A percentile compares a stretch with the other conserved stretches of the same genome.
Conservation (phyloP, 352 stramenopile species). For the Bremia lactucae region DNA sequence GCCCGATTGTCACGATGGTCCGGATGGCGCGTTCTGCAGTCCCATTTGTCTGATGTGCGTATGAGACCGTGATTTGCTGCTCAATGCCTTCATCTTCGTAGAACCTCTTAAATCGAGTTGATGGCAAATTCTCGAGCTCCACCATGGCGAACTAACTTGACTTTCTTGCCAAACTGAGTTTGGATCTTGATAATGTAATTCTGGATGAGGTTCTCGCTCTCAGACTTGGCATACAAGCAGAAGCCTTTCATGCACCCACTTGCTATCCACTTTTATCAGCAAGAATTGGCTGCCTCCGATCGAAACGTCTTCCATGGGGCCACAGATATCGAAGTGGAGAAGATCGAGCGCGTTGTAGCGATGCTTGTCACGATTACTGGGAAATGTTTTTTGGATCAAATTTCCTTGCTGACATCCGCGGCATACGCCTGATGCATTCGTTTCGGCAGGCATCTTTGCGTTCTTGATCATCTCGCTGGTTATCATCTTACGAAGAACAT, state of each 20-base stretch:
- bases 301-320: neutral
- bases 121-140: no score
- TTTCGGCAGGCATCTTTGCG: neutral
- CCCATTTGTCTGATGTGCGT: no score
- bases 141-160: no score
- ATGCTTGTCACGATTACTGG: neutral
- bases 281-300: neutral
- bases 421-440: neutral
- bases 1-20: no score
- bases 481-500: no score
- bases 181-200: neutral
- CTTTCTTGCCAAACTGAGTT: no score
- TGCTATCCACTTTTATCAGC: neutral
- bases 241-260: neutral
- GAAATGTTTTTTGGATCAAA: neutral
- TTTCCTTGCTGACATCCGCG: neutral
- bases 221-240: neutral
- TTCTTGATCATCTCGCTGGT: neutral
- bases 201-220: neutral
- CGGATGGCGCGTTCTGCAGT: no score
- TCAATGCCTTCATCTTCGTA: conserved; percentile 12
- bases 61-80: no score
- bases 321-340: neutral
- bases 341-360: neutral
- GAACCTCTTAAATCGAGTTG: no score